A percentile compares a stretch with the other conserved stretches of the same genome.
Evolutionary conservation across 495 filamentous ascomycete genomes (phyloP).

Genomic region (Lasiosphaeris hirsuta): DNA sequence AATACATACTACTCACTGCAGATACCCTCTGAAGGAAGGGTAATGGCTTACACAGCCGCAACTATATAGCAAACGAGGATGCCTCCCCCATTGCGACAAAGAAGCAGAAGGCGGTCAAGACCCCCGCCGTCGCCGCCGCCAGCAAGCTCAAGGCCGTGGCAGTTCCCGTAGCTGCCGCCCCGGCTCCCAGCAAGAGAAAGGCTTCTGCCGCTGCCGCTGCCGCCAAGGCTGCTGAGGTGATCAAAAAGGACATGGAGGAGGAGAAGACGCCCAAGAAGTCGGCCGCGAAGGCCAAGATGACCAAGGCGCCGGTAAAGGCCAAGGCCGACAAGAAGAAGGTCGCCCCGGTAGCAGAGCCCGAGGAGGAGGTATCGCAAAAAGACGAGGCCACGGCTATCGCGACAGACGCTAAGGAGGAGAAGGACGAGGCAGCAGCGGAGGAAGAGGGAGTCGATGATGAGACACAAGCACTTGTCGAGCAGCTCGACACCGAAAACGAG

Average conservation of each 20-base stretch:
- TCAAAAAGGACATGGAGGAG: slow-evolving; percentile 19
- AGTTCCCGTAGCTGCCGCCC: slow-evolving; percentile 10
- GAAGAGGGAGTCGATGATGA: slow-evolving; percentile 39
- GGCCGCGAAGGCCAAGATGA: slow-evolving; percentile 6
- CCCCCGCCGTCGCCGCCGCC: slow-evolving; percentile 23
- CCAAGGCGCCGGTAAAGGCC: neutral
- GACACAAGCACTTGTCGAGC: slow-evolving; percentile 60
- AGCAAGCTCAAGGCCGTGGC: slow-evolving; percentile 13
- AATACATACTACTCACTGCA: neutral
- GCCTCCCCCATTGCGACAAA: slow-evolving; percentile 42
- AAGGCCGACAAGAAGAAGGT: slow-evolving; percentile 11
- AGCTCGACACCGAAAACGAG: slow-evolving; percentile 79
- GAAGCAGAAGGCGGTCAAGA: slow-evolving; percentile 33
- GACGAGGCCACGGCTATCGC: neutral
- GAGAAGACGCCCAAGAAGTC: slow-evolving; percentile 22
- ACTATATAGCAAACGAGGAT: slow-evolving; percentile 35
- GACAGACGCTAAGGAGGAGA: slow-evolving; percentile 25
- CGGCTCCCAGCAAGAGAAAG: neutral
- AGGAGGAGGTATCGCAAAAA: neutral
- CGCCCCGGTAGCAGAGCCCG: slow-evolving; percentile 25
- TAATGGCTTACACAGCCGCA: neutral
- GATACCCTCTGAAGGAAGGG: neutral
- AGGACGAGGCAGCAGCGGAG: slow-evolving; percentile 24
- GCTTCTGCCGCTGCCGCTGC: neutral
- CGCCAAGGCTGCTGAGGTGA: slow-evolving; percentile 8